Evolutionary conservation across 2,329 filamentous ascomycete species (phyloP), one percentile per base, ranked within the genome.

Genomic region (Boeremia exigua): DNA sequence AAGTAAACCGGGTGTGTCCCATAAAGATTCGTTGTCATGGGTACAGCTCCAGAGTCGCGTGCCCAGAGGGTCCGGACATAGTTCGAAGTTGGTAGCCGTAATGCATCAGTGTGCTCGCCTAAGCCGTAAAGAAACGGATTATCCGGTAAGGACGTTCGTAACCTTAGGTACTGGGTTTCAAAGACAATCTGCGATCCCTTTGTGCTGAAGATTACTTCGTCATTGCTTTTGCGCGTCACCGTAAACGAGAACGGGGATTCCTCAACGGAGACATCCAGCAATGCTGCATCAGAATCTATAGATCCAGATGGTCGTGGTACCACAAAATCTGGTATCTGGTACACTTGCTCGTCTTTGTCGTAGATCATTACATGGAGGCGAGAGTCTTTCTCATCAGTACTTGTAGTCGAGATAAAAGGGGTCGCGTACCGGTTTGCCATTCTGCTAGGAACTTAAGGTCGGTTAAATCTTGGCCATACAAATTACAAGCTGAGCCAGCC

Each of bases 81-180:
- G 72, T 89, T 82, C 29, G 83, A 86, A 0, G 85, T 89, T 52
- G 86, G 86, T 51, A 92, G 79, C 48, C 83, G 81, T 62, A 91
- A 83, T 4, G 86, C 80, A 63, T 92, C 89, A 1, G 85, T 87
- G 68, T 92, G 88, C 74, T 93, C 90, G 29, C 90, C 91, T 1
- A 94, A 80, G 0, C 91, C 91, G 67, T 94, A 94, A 2, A 95
- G 77, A 62, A 87, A 84, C 0, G 90, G 88, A 46, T 86, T 80
- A 0, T 84, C 74, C 0, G 91, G 90, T 11, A 94, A 79, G 49
- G 81, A 83, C 1, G 90, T 93, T 45, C 88, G 82, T 54, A 94
- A 78, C 15, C 87, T 84, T 37, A 93, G 75, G 64, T 91, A 94
- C 72, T 94, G 90, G 2, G 84, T 84, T 75, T 94, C 88, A 62